Base-by-base conservation (phyloP, 495 filamentous ascomycete genomes). In the Lophiostoma macrostomum region DNA sequence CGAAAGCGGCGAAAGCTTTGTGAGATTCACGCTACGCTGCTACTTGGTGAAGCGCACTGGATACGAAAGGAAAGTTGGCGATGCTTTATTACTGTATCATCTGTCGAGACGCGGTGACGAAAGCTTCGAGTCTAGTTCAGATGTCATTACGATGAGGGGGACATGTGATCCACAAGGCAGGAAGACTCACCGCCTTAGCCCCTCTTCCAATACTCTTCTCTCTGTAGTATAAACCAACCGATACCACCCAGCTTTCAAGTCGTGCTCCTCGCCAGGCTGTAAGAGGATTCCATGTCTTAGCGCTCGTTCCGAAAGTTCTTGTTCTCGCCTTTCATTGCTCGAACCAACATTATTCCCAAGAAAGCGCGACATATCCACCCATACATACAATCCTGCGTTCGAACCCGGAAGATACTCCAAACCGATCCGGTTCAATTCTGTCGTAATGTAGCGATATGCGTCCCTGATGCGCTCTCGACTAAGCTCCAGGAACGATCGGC, bases 251-350 rank as follows among this genome's bases (percentile, higher is more conserved):
- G 16, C n/a, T 13, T 4, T 14, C 8, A 36, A 12, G 10, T 28
- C 16, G 24, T 48, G 44, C 44, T 48, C 44, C 30, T 48, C 44
- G 14, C 25, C 44, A 35, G 44, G 44, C 4, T 48, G 30, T 20
- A 48, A 14, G 28, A 48, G 36, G 14, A 48, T 30, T 5, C 44
- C 44, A 20, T 23, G 11, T 20, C 36, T 13, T 13, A 16, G 28
- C 18, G 34, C 44, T 7, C 22, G 14, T 3, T 34, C n/a, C 4
- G 28, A 34, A 8, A 48, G 7, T 14, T 22, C 30, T 23, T 48
- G 5, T 5, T 36, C 18, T 41, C 38, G n/a, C n/a, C n/a, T n/a
- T n/a, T n/a, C n/a, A n/a, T n/a, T n/a, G n/a, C n/a, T n/a, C 6
- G 12, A 6, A 6, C 8, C 8, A 10, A 38, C 8, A n/a, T n/a